phyloP scores from a whole-genome alignment of 176 grass and related monocot species.

The Triticum monococcum region DNA sequence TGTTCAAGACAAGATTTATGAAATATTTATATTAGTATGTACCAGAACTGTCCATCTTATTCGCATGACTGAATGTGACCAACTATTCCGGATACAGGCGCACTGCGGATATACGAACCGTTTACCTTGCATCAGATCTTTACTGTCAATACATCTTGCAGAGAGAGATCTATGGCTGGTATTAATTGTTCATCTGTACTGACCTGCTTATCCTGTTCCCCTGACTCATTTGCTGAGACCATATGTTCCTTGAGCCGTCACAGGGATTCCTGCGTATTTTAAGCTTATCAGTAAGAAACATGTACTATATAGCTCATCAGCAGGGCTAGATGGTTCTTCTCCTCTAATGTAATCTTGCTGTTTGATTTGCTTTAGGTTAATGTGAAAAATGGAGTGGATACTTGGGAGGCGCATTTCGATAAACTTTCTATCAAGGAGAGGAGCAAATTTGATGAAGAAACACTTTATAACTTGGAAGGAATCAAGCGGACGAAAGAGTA shows the following conservation, averaged over 20 bases:
- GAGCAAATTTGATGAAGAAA: slow-evolving; percentile 48
- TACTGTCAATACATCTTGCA: background rate
- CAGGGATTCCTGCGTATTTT: slow-evolving; percentile 37
- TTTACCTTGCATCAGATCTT: background rate
- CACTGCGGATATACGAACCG: background rate
- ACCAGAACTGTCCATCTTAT: background rate
- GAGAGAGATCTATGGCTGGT: background rate
- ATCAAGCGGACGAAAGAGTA: slow-evolving; percentile 43
- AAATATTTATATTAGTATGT: background rate
- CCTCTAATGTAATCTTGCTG: background rate
- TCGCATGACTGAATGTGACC: background rate
- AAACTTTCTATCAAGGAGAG: slow-evolving; percentile 41
- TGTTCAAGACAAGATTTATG: background rate
- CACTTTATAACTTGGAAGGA: slow-evolving; percentile 37
- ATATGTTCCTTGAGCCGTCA: slow-evolving; percentile 36
- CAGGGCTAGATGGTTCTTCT: background rate
- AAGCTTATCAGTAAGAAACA: slow-evolving; percentile 28
- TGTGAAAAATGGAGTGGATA: slow-evolving; percentile 5
- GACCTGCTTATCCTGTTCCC: background rate
- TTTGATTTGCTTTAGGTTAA: slow-evolving; percentile 22
- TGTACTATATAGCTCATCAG: background rate
- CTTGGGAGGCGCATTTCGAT: slow-evolving; percentile 40
- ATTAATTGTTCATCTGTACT: background rate
- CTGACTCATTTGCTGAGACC: slow-evolving; percentile 29
- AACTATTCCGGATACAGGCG: background rate